Evolutionary conservation across 2,329 filamentous ascomycete genomes (phyloP), one percentile per base, ranked within the genome.

Genomic region (Paecilomyces dactylethromorphus): DNA sequence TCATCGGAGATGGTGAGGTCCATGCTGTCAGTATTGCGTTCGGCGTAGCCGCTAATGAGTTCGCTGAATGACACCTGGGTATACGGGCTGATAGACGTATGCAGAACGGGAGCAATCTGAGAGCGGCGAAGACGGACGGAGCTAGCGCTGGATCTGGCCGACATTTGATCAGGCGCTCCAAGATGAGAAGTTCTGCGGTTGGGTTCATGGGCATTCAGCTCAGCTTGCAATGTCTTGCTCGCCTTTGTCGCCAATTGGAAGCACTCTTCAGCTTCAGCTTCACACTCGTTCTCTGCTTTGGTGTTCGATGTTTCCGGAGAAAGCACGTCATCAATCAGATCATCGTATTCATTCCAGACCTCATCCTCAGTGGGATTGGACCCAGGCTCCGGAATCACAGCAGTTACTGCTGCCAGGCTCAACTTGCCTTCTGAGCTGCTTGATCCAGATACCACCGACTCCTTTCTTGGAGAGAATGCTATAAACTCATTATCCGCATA

Each of bases 291-390:
- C 1, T 63, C 33, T 4, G 61, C 59, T 21, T 67, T 61, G 6
- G 65, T 59, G 54, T 59, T 66, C n/a, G 60, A 62, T 39, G 64
- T 65, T 35, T 73, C 74, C 7, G 79, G 76, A 3, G 81, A 82
- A 55, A 84, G 81, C 3, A 29, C 26, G 59, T 90, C 87, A 56
- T 90, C 89, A 57, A 97, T 83, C 12, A 97, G 78, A 66, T 97
- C 93, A 64, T 97, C 87, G 69, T 95, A 97, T 74, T 96, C 93
- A 56, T 92, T 87, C 93, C 93, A 97, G 1, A 96, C 83, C 69
- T 97, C 93, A 66, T 97, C 93, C 64, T 95, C 90, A 0, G 79
- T 85, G 3, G 87, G 81, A 0, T 85, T 87, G 3, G 86, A 84
- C 52, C 79, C 80, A 1, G 84, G 79, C 2, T 79, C 76, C 0